A percentile compares a stretch with the other conserved stretches of the same genome.
These are phyloP conservation scores for Aspergillus luchuensis DNA, from an alignment of 2,329 filamentous ascomycete species.

Conservation along the genomic window DNA sequence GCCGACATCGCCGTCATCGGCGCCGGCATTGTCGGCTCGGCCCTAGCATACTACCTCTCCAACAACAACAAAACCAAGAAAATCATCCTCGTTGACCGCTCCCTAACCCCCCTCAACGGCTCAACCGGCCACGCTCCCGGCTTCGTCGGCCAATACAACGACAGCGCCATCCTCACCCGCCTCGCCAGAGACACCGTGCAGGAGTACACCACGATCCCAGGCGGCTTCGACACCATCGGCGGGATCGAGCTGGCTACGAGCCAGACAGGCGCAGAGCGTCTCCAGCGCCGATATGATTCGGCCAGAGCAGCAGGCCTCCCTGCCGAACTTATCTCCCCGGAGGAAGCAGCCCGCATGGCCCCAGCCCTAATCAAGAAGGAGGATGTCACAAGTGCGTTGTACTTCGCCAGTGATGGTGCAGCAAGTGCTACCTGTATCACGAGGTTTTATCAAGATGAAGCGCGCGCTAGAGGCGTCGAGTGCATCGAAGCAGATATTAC, in stretches of 20 bases:
- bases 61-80: conserved; percentile 15
- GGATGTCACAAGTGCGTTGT: conserved; percentile 21
- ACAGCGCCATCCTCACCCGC: conserved; percentile 32
- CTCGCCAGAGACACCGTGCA: conserved; percentile 35
- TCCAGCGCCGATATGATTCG: conserved; percentile 21
- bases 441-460: conserved; percentile 27
- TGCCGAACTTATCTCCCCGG: conserved; percentile 27
- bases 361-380: conserved; percentile 31
- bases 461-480: conserved; percentile 22
- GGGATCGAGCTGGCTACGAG: conserved; percentile 31
- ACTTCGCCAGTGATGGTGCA: conserved; percentile 32
- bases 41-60: conserved; percentile 36
- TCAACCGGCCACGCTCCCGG: conserved; percentile 40
- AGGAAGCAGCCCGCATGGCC: conserved; percentile 26
- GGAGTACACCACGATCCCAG: conserved; percentile 32
- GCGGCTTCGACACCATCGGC: conserved; percentile 31
- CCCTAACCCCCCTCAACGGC: conserved; percentile 26
- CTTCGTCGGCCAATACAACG: conserved; percentile 40
- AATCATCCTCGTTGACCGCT: conserved; percentile 32
- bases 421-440: conserved; percentile 29
- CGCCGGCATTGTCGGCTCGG: conserved; percentile 39
- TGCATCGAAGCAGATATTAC: conserved; percentile 27
- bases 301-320: conserved; percentile 28
- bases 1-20: conserved; percentile 30
- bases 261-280: conserved; percentile 18